Evolutionary conservation across 495 filamentous ascomycete genomes (phyloP), one percentile per base, ranked within the genome.

Genomic region (Penicillium crystallinum): DNA sequence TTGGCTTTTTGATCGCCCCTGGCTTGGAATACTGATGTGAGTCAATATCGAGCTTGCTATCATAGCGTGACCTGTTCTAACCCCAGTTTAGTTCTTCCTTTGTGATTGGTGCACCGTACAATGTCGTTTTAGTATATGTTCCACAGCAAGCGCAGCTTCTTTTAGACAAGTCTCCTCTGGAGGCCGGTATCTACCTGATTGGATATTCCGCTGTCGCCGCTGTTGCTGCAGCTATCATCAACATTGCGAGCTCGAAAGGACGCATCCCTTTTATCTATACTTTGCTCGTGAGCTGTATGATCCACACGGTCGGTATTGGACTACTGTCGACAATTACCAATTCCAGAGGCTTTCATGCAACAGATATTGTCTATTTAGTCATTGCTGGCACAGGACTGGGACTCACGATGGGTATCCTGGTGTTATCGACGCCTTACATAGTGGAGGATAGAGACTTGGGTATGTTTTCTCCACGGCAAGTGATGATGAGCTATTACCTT

Each of bases 131-230:
- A 4, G 74, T 85, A 33, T 76, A 79, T 41, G 68, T 87, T 7
- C 81, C 84, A 4, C 76, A 84, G 50, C 75, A 80, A 38, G 80
- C 84, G 29, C 81, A 85, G 49, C 68, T 83, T 22, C 75, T 84
- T 14, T 74, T 81, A 42, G 67, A 62, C 8, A 52, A 61, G 40
- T 72, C 71, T n/a, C 62, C 71, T 18, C 53, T 71, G 10, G 55
- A 56, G n/a, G 59, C 84, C 0, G 85, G 83, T 14, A 62, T 85
- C 14, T 71, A 81, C 27, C 64, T 89, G 23, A 70, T 86, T 4
- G 81, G 81, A 2, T 73, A 77, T 67, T 18, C 65, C 61, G 38
- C 78, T 59, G 29, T 77, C 44, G 63, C 65, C 2, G 59, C 81
- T 3, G 59, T 82, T 18, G 78, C 78, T 5, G 78, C 79, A 6